These are phyloP conservation scores for Rhodotorula paludigena DNA, from an alignment of 768 basidiomycete species.

Conservation along the genomic window DNA sequence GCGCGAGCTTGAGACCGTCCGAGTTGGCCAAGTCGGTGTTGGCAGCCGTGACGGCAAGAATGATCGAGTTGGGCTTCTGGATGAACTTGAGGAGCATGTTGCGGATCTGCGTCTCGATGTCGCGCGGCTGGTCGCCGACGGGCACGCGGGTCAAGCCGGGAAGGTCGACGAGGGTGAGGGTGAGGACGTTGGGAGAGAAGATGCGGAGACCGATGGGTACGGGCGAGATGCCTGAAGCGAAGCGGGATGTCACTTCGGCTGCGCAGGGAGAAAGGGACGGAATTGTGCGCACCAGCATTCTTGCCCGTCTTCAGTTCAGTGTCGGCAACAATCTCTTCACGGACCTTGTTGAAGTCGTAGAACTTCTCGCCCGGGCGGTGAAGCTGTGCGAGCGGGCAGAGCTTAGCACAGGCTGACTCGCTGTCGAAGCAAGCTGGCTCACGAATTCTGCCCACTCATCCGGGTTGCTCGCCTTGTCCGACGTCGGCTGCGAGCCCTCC, in stretches of 20 bases:
- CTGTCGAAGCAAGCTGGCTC: constrained; percentile 45
- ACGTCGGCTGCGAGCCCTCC: constrained; percentile 34
- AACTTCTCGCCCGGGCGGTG: constrained; percentile 93
- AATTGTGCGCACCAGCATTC: constrained; percentile 62
- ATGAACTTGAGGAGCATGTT: constrained; percentile 97
- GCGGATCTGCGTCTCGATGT: constrained; percentile 94
- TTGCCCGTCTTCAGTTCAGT: constrained; percentile 98
- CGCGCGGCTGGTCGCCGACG: constrained; percentile 69
- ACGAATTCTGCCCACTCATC: constrained; percentile 99
- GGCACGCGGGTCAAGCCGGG: constrained; percentile 68
- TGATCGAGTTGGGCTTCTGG: constrained; percentile 88
- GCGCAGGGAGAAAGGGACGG: neutral
- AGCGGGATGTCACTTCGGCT: neutral
- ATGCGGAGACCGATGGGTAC: constrained; percentile 95
- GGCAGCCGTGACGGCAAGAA: constrained; percentile 91
- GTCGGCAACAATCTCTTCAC: constrained; percentile 91
- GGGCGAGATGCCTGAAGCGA: constrained; percentile 73
- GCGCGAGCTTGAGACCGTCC: constrained; percentile 89
- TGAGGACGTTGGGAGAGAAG: constrained; percentile 94
- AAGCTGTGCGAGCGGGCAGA: neutral
- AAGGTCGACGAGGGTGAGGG: constrained; percentile 92
- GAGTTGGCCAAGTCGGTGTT: constrained; percentile 98
- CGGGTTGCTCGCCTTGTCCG: constrained; percentile 72
- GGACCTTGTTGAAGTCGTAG: constrained; percentile 93
- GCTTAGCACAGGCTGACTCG: neutral